Evolutionary conservation across 2,329 filamentous ascomycete species (phyloP).

Genomic region (Venturia pyrina): DNA sequence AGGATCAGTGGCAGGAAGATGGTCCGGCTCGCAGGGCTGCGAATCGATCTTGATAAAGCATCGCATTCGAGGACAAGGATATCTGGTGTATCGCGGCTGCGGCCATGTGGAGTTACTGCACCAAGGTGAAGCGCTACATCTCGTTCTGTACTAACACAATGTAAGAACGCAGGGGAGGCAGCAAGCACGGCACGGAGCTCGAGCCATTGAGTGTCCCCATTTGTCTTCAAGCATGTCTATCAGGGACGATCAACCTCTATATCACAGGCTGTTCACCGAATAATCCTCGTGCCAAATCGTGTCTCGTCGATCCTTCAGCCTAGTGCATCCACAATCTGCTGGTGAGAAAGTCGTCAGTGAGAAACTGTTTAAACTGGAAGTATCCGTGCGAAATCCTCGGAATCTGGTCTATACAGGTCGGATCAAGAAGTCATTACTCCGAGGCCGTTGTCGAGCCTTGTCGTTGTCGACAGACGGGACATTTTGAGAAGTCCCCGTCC

Average conservation of each 20-base stretch:
- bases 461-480: too few species aligned
- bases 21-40: background rate
- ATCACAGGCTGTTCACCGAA: too few species aligned
- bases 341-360: too few species aligned
- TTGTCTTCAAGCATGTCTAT: background rate
- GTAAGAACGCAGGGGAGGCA: background rate
- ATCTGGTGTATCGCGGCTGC: background rate
- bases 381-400: too few species aligned
- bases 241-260: background rate
- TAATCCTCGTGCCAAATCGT: background rate
- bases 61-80: background rate
- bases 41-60: constrained; percentile 2
- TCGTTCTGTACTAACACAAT: background rate
- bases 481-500: background rate
- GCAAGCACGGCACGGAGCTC: background rate
- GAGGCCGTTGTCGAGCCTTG: too few species aligned
- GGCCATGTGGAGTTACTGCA: background rate
- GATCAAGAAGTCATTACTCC: too few species aligned
- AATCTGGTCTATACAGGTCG: too few species aligned
- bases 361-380: too few species aligned
- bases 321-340: background rate
- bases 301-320: background rate
- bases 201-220: background rate
- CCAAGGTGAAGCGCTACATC: background rate
- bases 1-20: background rate